Conservation (phyloP, 2,329 filamentous ascomycete species). For the Rhytidhysteron rufulum region DNA sequence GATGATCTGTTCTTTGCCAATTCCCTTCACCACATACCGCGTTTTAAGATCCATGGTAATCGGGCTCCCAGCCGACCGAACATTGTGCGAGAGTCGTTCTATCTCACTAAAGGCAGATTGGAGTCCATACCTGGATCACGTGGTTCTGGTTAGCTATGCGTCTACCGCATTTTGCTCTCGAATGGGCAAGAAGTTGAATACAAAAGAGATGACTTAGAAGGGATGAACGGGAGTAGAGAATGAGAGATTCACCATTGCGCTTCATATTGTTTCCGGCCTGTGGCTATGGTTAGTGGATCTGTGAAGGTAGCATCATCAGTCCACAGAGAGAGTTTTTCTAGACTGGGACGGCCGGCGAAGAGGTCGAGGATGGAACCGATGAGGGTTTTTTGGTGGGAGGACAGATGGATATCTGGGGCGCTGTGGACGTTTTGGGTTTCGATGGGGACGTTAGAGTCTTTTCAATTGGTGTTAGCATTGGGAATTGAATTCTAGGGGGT, state of each 20-base stretch:
- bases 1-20: constrained; percentile 50
- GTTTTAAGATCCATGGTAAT: constrained; percentile 55
- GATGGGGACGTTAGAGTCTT: constrained; percentile 37
- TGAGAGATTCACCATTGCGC: constrained; percentile 43
- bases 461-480: not conserved
- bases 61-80: constrained; percentile 55
- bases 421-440: constrained; percentile 54
- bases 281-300: constrained; percentile 57
- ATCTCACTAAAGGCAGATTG: constrained; percentile 57
- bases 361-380: constrained; percentile 60
- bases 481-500: no score
- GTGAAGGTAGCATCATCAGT: constrained; percentile 54
- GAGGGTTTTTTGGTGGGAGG: constrained; percentile 49
- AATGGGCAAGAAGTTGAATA: no score
- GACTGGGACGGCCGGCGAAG: constrained; percentile 57
- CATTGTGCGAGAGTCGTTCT: constrained; percentile 51
- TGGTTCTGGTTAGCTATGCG: no score
- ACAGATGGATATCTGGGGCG: constrained; percentile 49
- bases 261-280: constrained; percentile 51
- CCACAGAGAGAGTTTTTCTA: constrained; percentile 59
- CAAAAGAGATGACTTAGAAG: not conserved
- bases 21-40: constrained; percentile 52
- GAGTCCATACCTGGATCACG: constrained; percentile 56
- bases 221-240: not conserved
- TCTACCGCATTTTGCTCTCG: no score